Evolutionary conservation across 1,284 basidiomycete genomes (phyloP).

Genomic region (Ganoderma lingzhi): DNA sequence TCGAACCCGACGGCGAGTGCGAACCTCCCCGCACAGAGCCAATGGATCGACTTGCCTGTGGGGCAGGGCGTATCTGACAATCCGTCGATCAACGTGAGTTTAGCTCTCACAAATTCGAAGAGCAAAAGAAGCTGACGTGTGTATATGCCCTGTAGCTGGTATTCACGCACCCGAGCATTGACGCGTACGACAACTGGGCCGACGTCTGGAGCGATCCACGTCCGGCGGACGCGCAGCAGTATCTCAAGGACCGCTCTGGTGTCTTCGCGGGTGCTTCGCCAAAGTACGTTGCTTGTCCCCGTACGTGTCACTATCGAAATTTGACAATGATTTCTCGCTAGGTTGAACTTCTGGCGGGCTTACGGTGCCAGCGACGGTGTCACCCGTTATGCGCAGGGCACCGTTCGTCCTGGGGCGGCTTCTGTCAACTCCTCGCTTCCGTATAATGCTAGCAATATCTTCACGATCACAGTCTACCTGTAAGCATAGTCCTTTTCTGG

Average conservation of each 20-base stretch:
- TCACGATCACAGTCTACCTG: constrained; percentile 68
- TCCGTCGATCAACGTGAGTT: constrained; percentile 66
- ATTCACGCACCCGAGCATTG: constrained; percentile 68
- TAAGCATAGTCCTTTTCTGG: constrained; percentile 38
- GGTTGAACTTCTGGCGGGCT: constrained; percentile 71
- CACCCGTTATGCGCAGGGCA: constrained; percentile 67
- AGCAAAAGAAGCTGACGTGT: background rate
- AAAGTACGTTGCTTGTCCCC: constrained; percentile 43
- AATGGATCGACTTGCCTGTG: constrained; percentile 70
- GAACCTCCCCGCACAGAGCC: constrained; percentile 54
- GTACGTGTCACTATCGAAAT: no score
- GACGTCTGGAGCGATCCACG: constrained; percentile 61
- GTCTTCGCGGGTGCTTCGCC: constrained; percentile 67
- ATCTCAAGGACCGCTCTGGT: constrained; percentile 58
- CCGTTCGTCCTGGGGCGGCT: constrained; percentile 68
- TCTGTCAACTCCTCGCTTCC: constrained; percentile 57
- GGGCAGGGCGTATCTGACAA: constrained; percentile 64
- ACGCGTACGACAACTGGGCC: constrained; percentile 74
- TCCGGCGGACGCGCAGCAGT: constrained; percentile 62
- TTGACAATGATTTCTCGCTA: constrained; percentile 27
- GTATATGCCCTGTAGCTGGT: constrained; percentile 50
- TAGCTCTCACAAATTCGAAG: no score
- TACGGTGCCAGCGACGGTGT: constrained; percentile 54
- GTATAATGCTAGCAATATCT: constrained; percentile 62
- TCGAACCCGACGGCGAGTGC: constrained; percentile 53